phyloP scores from a whole-genome alignment of 148 eudicot genomes.

The Gaultheria prostrata region DNA sequence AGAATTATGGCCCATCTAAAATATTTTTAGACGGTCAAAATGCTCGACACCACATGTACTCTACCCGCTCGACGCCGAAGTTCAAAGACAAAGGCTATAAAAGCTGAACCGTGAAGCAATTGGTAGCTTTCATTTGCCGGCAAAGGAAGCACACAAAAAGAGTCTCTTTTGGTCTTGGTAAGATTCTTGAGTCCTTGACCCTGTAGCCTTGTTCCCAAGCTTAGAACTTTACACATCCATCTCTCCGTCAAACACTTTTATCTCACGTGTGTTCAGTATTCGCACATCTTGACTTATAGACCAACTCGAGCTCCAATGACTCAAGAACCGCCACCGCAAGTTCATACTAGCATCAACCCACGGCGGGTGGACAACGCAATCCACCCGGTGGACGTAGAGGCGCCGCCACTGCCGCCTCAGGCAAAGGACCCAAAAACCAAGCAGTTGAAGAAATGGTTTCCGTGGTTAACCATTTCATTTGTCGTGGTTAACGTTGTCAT shows the following conservation, averaged over 20 bases:
- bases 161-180: neutral
- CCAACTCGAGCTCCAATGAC: neutral
- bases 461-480: slow-evolving; percentile 65
- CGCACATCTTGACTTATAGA: neutral
- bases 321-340: slow-evolving; percentile 1
- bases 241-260: neutral
- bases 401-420: slow-evolving; percentile 8
- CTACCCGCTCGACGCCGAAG: too few species aligned
- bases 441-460: slow-evolving; percentile 48
- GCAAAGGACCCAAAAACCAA: slow-evolving; percentile 31
- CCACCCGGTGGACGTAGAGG: slow-evolving; percentile 37
- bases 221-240: neutral
- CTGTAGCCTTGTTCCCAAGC: neutral
- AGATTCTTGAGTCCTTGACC: neutral
- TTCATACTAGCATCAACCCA: slow-evolving; percentile 17
- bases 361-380: slow-evolving; percentile 26
- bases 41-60: too few species aligned
- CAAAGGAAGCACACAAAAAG: neutral
- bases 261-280: neutral
- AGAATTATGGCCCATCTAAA: too few species aligned
- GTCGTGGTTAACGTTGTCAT: slow-evolving; percentile 53
- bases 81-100: neutral
- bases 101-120: neutral
- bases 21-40: too few species aligned
- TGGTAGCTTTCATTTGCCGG: neutral